These are phyloP conservation scores for Cercospora sojina DNA, from an alignment of 2,329 filamentous ascomycete species.

Conservation along the genomic window DNA sequence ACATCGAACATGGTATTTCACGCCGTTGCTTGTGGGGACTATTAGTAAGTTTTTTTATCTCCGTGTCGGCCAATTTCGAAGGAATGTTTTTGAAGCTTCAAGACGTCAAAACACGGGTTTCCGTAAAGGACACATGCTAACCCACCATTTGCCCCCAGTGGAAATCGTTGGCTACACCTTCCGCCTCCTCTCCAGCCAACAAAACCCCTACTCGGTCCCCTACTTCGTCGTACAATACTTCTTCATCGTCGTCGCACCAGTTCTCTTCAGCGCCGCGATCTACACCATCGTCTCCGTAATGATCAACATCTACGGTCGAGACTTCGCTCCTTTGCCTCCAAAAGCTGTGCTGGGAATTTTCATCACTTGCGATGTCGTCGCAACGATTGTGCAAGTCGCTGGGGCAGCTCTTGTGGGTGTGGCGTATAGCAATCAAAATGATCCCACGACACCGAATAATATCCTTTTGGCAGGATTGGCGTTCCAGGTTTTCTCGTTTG, in stretches of 20 bases:
- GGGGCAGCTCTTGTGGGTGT: slow-evolving; percentile 57
- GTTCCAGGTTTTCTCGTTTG: slow-evolving; percentile 56
- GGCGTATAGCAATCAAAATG: slow-evolving; percentile 49
- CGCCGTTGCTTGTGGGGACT: slow-evolving; percentile 47
- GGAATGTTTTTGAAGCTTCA: too few species aligned
- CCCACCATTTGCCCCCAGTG: slow-evolving; percentile 31
- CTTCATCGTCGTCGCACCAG: slow-evolving; percentile 60
- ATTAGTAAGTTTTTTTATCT: slow-evolving; percentile 25
- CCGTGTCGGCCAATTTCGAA: too few species aligned
- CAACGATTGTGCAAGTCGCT: slow-evolving; percentile 54
- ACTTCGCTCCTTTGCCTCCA: slow-evolving; percentile 49
- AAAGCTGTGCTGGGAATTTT: slow-evolving; percentile 55
- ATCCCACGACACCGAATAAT: slow-evolving; percentile 54
- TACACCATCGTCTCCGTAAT: slow-evolving; percentile 56
- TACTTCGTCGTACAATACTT: slow-evolving; percentile 61
- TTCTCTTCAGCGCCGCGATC: slow-evolving; percentile 57
- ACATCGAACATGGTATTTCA: slow-evolving; percentile 50
- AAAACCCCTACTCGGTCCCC: slow-evolving; percentile 54
- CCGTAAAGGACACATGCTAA: not conserved
- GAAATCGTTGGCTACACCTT: slow-evolving; percentile 54
- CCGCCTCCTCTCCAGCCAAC: slow-evolving; percentile 49
- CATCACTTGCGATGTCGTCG: slow-evolving; percentile 55
- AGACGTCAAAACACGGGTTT: too few species aligned
- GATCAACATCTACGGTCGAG: slow-evolving; percentile 47
- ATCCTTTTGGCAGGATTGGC: slow-evolving; percentile 57